Evolutionary conservation across 495 filamentous ascomycete species (phyloP).

Genomic region (Lindgomyces ingoldianus): DNA sequence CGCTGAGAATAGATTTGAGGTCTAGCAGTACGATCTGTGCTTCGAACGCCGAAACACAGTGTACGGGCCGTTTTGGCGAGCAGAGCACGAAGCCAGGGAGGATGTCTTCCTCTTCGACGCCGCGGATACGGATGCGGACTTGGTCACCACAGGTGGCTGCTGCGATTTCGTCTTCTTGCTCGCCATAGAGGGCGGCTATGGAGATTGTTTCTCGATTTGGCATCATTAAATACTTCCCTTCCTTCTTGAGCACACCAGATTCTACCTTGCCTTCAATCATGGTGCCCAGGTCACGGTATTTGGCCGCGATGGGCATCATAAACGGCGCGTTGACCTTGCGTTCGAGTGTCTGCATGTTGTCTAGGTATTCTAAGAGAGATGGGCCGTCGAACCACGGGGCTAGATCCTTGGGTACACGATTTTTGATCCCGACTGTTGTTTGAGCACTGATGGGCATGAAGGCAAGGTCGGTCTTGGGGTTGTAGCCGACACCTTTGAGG

Average conservation of each 20-base stretch:
- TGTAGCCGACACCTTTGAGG: constrained; percentile 88
- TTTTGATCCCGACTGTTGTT: constrained; percentile 79
- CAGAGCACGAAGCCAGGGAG: constrained; percentile 96
- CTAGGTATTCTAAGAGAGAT: constrained; percentile 92
- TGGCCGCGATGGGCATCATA: constrained; percentile 97
- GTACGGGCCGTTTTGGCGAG: constrained; percentile 84
- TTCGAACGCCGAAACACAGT: constrained; percentile 88
- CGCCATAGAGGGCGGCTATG: constrained; percentile 84
- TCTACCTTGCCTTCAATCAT: constrained; percentile 98
- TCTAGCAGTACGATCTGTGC: constrained; percentile 96
- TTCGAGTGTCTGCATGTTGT: constrained; percentile 85
- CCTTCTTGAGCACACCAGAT: constrained; percentile 88
- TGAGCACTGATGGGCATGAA: constrained; percentile 98
- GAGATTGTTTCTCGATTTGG: constrained; percentile 80
- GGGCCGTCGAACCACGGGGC: constrained; percentile 85
- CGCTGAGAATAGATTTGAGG: constrained; percentile 86
- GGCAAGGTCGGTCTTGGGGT: constrained; percentile 82
- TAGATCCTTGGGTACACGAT: constrained; percentile 75
- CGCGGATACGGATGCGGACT: constrained; percentile 85
- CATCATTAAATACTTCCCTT: constrained; percentile 83
- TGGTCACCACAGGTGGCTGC: constrained; percentile 89
- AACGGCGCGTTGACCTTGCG: constrained; percentile 97
- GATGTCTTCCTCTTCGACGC: constrained; percentile 97
- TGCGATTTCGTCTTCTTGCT: constrained; percentile 88
- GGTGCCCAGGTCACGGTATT: constrained; percentile 90